Percentiles rank a stretch among this genome's conserved stretches.
phyloP scores from a whole-genome alignment of 768 basidiomycete genomes.

The Amanita exitialis region DNA sequence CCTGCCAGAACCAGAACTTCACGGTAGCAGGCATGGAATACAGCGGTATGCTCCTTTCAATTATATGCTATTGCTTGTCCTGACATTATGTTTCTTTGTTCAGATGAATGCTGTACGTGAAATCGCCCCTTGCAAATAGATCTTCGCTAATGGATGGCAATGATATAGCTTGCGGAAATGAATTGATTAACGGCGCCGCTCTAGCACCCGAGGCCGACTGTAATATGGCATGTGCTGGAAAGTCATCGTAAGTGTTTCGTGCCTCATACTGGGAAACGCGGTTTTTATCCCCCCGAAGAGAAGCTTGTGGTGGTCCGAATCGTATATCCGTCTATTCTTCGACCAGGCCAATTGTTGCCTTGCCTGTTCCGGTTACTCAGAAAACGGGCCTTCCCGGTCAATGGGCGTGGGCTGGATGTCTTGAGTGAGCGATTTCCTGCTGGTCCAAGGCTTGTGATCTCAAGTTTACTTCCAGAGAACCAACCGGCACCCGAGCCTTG shows the following conservation, averaged over 20 bases:
- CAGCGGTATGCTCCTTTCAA: constrained; percentile 27
- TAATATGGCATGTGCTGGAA: constrained; percentile 68
- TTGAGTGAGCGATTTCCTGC: constrained; percentile 33
- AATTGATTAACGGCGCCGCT: constrained; percentile 51
- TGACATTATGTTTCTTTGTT: constrained; percentile 2
- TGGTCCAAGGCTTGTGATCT: background rate
- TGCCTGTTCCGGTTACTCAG: constrained; percentile 49
- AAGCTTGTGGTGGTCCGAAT: constrained; percentile 67
- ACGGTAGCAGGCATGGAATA: constrained; percentile 68
- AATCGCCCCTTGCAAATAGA: background rate
- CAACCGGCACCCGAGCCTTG: constrained; percentile 34
- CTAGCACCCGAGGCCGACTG: constrained; percentile 41
- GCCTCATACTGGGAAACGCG: background rate
- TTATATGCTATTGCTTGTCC: background rate
- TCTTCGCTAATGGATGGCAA: background rate
- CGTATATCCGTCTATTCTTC: constrained; percentile 62
- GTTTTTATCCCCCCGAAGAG: constrained; percentile 21
- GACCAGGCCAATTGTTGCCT: constrained; percentile 34
- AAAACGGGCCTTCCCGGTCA: constrained; percentile 50
- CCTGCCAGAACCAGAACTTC: constrained; percentile 47
- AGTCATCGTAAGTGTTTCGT: constrained; percentile 32
- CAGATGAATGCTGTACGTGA: constrained; percentile 36
- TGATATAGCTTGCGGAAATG: constrained; percentile 57
- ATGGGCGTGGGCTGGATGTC: constrained; percentile 60
- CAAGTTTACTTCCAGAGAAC: constrained; percentile 31